Evolutionary conservation across 768 basidiomycete genomes (phyloP).

Genomic region (Brasilioporus rufonigricans): DNA sequence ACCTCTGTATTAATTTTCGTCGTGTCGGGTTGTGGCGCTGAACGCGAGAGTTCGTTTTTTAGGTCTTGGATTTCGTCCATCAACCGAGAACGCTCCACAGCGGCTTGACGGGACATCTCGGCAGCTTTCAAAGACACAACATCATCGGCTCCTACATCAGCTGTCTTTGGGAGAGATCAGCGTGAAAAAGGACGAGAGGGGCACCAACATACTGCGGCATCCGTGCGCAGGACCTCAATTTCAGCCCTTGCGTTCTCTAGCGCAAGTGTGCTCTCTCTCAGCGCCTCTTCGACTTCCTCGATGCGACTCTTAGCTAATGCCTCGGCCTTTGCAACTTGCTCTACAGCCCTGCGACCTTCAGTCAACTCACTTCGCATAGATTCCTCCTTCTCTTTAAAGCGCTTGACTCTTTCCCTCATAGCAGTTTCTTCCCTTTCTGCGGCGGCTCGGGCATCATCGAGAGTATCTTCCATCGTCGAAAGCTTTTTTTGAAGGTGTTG

Average conservation of each 20-base stretch:
- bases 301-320: slow-evolving; percentile 58
- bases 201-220: slow-evolving; percentile 60
- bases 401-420: slow-evolving; percentile 60
- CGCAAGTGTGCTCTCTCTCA: slow-evolving; percentile 82
- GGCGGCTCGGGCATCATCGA: slow-evolving; percentile 71
- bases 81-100: slow-evolving; percentile 50
- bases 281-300: slow-evolving; percentile 86
- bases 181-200: not conserved
- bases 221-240: slow-evolving; percentile 74
- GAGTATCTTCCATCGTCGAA: slow-evolving; percentile 71
- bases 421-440: slow-evolving; percentile 73
- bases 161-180: slow-evolving; percentile 31
- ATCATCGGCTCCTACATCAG: slow-evolving; percentile 49
- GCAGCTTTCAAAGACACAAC: slow-evolving; percentile 44
- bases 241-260: slow-evolving; percentile 90
- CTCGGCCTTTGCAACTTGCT: slow-evolving; percentile 62
- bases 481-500: slow-evolving; percentile 82
- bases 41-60: slow-evolving; percentile 40
- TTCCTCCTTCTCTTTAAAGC: slow-evolving; percentile 73
- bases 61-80: slow-evolving; percentile 56
- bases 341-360: slow-evolving; percentile 63
- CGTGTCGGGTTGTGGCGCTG: slow-evolving; percentile 19
- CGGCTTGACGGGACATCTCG: slow-evolving; percentile 46
- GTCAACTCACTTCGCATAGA: slow-evolving; percentile 66
- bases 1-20: slow-evolving; percentile 23